Conservation (phyloP, 2,329 filamentous ascomycete genomes). For the Biscogniauxia marginata region DNA sequence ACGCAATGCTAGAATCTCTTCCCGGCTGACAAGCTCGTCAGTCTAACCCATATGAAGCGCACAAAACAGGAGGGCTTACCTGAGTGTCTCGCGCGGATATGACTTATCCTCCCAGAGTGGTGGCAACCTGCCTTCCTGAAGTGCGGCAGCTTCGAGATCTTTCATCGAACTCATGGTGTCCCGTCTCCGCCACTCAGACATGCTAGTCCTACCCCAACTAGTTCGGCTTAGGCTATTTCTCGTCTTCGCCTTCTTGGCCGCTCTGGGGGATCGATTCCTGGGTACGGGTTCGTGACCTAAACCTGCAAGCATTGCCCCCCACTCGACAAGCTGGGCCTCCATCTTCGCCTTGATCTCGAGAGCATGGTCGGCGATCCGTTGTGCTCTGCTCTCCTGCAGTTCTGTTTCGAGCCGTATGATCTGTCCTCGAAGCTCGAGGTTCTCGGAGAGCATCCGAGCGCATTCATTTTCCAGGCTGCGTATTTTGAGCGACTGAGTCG, state of each 20-base stretch:
- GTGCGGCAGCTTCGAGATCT: constrained; percentile 50
- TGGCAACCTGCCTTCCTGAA: constrained; percentile 56
- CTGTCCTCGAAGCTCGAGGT: constrained; percentile 69
- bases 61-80: constrained; percentile 41
- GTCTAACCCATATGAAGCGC: constrained; percentile 5
- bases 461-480: constrained; percentile 74
- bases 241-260: constrained; percentile 40
- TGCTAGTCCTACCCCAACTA: constrained; percentile 43
- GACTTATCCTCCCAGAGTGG: constrained; percentile 69
- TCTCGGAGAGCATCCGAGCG: constrained; percentile 73
- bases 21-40: constrained; percentile 44
- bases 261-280: constrained; percentile 43
- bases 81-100: constrained; percentile 66
- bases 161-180: constrained; percentile 43
- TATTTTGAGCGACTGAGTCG: constrained; percentile 73
- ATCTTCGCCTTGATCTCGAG: constrained; percentile 68
- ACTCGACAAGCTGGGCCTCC: constrained; percentile 70
- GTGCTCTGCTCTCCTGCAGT: constrained; percentile 58
- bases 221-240: constrained; percentile 30
- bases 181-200: constrained; percentile 55
- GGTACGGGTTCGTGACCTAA: constrained; percentile 60
- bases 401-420: constrained; percentile 69
- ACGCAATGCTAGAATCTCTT: constrained; percentile 62
- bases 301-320: constrained; percentile 64
- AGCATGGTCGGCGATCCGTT: constrained; percentile 63